Evolutionary conservation across 1,139 yeast genomes (phyloP).

Genomic region (Sugiyamaella grinbergsii): DNA sequence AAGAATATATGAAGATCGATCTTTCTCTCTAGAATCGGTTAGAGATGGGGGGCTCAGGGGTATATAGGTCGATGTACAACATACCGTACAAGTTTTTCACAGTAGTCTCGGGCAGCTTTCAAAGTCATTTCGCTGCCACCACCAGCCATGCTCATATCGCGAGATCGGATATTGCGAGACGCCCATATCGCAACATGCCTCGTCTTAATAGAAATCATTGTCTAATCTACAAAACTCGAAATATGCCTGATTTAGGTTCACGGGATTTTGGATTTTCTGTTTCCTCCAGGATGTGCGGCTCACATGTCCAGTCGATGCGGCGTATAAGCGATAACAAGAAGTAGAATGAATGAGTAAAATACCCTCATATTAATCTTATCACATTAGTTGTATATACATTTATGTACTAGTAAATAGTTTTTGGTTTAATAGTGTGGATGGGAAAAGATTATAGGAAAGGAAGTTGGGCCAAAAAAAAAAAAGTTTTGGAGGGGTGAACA

Average conservation of each 20-base stretch:
- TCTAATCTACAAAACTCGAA: too few species aligned
- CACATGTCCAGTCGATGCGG: neutral
- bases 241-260: slow-evolving; percentile 2
- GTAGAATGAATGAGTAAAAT: too few species aligned
- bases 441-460: neutral
- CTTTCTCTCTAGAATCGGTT: slow-evolving; percentile 39
- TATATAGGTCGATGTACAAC: neutral
- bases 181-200: neutral
- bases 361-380: neutral
- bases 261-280: neutral
- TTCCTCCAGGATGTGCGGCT: neutral
- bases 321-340: too few species aligned
- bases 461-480: neutral
- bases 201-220: neutral
- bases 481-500: neutral
- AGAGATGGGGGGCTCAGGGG: neutral
- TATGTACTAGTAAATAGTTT: neutral
- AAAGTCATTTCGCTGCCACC: slow-evolving; percentile 17
- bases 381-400: slow-evolving; percentile 6
- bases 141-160: neutral
- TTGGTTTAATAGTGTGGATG: neutral
- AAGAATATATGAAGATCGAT: slow-evolving; percentile 66
- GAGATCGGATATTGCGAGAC: neutral
- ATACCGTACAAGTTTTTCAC: slow-evolving; percentile 23
- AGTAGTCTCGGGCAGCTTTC: slow-evolving; percentile 24